Evolutionary conservation across 2,329 filamentous ascomycete species (phyloP).

Genomic region (Fusarium citri): DNA sequence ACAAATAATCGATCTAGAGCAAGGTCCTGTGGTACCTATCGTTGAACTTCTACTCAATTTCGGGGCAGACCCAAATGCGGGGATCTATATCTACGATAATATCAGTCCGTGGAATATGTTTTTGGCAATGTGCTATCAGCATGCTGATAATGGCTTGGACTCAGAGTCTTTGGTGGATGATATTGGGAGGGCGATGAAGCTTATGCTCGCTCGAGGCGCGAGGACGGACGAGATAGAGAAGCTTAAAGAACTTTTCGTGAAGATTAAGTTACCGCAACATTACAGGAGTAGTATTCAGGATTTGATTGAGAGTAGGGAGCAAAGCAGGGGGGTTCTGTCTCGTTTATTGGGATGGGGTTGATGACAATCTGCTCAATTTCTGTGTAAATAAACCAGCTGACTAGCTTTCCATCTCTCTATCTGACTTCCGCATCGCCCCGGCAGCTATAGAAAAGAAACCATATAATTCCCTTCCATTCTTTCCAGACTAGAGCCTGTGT

Average conservation of each 20-base stretch:
- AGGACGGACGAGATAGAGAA: neutral
- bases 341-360: neutral
- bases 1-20: neutral
- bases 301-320: neutral
- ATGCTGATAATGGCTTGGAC: neutral
- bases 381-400: neutral
- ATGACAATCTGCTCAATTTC: neutral
- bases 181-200: neutral
- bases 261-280: neutral
- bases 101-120: neutral
- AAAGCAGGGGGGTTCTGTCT: neutral
- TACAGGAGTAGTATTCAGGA: neutral
- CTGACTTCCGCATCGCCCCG: neutral
- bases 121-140: neutral
- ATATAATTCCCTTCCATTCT: neutral
- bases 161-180: neutral
- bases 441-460: neutral
- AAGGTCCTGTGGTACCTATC: neutral
- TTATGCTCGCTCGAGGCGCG: neutral
- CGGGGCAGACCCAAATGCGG: neutral
- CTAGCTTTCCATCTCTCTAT: neutral
- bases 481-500: neutral
- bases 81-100: neutral
- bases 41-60: neutral
- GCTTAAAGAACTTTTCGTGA: neutral